A percentile compares a stretch with the other conserved stretches of the same genome.
Conservation (phyloP, 495 filamentous ascomycete genomes). For the Patellaria atrata region DNA sequence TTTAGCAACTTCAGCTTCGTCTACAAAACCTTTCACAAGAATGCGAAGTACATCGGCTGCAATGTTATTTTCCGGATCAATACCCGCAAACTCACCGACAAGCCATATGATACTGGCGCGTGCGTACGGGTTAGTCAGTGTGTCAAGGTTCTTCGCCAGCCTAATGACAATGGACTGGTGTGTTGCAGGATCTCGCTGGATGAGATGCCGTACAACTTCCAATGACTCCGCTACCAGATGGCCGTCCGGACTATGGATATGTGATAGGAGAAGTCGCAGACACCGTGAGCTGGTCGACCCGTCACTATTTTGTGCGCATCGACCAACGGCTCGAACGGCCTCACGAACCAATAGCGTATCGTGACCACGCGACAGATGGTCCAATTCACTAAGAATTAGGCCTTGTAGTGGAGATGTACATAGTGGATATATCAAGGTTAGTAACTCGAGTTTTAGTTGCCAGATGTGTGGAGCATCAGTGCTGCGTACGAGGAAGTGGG, state of each 20-base stretch:
- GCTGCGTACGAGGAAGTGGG: slow-evolving; percentile 73
- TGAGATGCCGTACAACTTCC: slow-evolving; percentile 87
- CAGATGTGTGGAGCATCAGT: slow-evolving; percentile 73
- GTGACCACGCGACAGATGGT: slow-evolving; percentile 63
- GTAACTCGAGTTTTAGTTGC: slow-evolving; percentile 78
- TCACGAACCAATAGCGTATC: slow-evolving; percentile 70
- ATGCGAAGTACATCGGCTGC: slow-evolving; percentile 89
- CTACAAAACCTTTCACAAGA: slow-evolving; percentile 65
- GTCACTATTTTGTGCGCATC: slow-evolving; percentile 67
- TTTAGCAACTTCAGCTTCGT: slow-evolving; percentile 74
- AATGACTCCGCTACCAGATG: slow-evolving; percentile 80
- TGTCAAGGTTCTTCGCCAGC: slow-evolving; percentile 83
- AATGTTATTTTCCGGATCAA: slow-evolving; percentile 67
- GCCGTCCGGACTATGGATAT: slow-evolving; percentile 72
- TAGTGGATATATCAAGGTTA: slow-evolving; percentile 80
- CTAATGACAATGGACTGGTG: slow-evolving; percentile 72
- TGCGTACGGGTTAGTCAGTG: slow-evolving; percentile 67
- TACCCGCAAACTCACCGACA: slow-evolving; percentile 80
- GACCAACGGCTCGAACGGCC: slow-evolving; percentile 79
- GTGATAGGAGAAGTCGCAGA: slow-evolving; percentile 62
- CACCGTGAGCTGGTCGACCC: slow-evolving; percentile 41
- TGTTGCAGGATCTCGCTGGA: slow-evolving; percentile 70
- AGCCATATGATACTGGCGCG: slow-evolving; percentile 94
- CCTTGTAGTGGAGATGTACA: slow-evolving; percentile 59
- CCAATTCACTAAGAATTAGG: slow-evolving; percentile 78